phyloP scores from a whole-genome alignment of 495 filamentous ascomycete genomes.

The Glonium stellatum region DNA sequence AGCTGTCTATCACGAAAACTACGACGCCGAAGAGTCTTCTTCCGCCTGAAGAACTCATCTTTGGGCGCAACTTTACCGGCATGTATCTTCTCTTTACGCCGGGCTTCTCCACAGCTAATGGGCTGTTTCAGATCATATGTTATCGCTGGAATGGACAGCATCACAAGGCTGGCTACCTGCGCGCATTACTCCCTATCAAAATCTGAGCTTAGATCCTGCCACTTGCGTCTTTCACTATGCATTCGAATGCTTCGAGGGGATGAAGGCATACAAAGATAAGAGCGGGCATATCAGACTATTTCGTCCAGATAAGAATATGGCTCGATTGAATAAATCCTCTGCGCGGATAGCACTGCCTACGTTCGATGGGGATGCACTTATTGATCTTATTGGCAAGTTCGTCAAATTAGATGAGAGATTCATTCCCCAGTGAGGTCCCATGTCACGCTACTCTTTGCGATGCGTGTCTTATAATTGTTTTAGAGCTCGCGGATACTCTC shows the following conservation, averaged over 20 bases:
- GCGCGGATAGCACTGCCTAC: constrained; percentile 86
- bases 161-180: constrained; percentile 71
- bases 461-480: constrained; percentile 14
- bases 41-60: constrained; percentile 72
- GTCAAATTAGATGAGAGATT: constrained; percentile 76
- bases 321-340: constrained; percentile 79
- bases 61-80: constrained; percentile 86
- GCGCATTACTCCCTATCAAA: constrained; percentile 85
- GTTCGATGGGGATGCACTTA: constrained; percentile 63
- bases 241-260: constrained; percentile 94
- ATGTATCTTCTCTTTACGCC: constrained; percentile 11
- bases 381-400: constrained; percentile 71
- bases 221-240: constrained; percentile 98
- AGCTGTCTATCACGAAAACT: constrained; percentile 66
- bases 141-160: constrained; percentile 89
- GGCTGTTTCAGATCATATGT: constrained; percentile 75
- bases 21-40: constrained; percentile 65
- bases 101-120: constrained; percentile 12
- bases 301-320: constrained; percentile 96
- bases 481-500: constrained; percentile 69
- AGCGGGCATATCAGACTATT: constrained; percentile 73
- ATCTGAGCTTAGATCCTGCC: constrained; percentile 89
- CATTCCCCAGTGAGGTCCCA: constrained; percentile 59
- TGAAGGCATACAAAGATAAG: constrained; percentile 93
- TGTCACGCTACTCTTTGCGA: not conserved